These are phyloP conservation scores for Porogramme epimiltina DNA, from an alignment of 1,284 basidiomycete genomes.

Conservation along the genomic window DNA sequence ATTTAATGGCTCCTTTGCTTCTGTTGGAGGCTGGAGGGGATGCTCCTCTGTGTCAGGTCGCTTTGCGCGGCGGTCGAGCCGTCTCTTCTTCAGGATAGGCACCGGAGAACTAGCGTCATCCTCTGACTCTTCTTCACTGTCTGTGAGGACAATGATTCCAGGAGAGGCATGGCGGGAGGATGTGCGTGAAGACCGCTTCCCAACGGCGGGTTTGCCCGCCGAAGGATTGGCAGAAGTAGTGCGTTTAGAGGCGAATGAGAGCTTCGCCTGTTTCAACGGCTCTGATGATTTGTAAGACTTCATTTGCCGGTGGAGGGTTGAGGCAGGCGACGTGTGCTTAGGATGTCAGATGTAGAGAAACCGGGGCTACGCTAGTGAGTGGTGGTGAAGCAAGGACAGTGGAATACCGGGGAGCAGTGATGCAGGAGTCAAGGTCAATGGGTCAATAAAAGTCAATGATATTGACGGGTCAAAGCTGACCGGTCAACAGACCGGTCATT, in stretches of 20 bases:
- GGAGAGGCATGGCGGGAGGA: constrained; percentile 5
- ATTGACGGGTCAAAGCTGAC: background rate
- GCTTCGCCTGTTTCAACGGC: constrained; percentile 6
- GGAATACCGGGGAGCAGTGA: background rate
- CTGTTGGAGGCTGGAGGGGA: constrained; percentile 6
- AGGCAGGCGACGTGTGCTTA: no score
- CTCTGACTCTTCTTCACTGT: constrained; percentile 8
- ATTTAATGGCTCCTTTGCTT: constrained; percentile 31
- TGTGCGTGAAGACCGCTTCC: constrained; percentile 5
- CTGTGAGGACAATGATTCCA: constrained; percentile 12
- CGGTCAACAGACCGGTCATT: background rate
- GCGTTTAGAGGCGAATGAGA: constrained; percentile 21
- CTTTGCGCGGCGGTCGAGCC: background rate
- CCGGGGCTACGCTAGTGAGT: no score
- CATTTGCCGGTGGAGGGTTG: no score
- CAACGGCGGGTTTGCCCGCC: constrained; percentile 4
- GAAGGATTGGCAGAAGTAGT: constrained; percentile 13
- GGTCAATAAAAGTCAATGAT: background rate
- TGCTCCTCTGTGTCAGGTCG: constrained; percentile 14
- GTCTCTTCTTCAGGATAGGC: constrained; percentile 13
- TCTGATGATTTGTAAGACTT: no score
- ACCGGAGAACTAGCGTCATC: constrained; percentile 3
- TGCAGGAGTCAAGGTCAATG: background rate
- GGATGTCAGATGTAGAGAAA: no score
- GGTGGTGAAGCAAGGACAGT: no score